A percentile compares a stretch with the other conserved stretches of the same genome.
These are phyloP conservation scores for Tillandsia fasciculata DNA, from an alignment of 176 grass and related monocot species.

Conservation along the genomic window DNA sequence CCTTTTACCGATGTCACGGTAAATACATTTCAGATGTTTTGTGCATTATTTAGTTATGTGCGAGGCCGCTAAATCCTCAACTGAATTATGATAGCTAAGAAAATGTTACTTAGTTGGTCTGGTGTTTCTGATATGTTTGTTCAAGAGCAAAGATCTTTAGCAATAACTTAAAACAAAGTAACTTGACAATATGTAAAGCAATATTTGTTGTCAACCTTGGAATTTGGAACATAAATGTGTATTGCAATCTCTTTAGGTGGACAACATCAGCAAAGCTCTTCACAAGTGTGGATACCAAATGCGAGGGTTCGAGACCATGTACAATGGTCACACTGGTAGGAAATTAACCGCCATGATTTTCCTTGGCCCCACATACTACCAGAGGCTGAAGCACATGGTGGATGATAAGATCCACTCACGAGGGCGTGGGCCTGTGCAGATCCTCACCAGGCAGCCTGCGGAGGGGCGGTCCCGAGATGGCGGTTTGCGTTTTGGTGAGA, in stretches of 20 bases:
- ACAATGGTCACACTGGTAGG: constrained; percentile 93
- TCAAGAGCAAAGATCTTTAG: neutral
- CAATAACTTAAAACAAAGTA: neutral
- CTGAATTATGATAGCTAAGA: too few relatives aligned
- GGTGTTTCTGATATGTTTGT: neutral
- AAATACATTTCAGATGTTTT: constrained; percentile 32
- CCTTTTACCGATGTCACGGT: constrained; percentile 99
- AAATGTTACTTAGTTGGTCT: neutral
- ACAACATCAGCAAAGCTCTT: constrained; percentile 87
- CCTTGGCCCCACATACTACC: constrained; percentile 93
- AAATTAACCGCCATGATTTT: constrained; percentile 84
- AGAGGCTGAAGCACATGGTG: constrained; percentile 94
- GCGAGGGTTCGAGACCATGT: constrained; percentile 98
- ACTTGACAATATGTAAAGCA: neutral
- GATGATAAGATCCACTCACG: constrained; percentile 97
- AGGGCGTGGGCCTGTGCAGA: constrained; percentile 92
- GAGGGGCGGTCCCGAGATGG: constrained; percentile 87
- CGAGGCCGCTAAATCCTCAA: neutral
- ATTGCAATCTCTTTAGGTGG: constrained; percentile 42
- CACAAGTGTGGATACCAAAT: constrained; percentile 97
- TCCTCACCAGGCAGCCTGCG: constrained; percentile 85
- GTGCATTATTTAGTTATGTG: neutral
- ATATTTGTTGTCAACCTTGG: neutral
- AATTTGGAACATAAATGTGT: neutral
- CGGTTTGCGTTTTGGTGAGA: constrained; percentile 92